A percentile compares a stretch with the other conserved stretches of the same genome.
Evolutionary conservation across 495 filamentous ascomycete species (phyloP).

Genomic region (Ramalina intermedia): DNA sequence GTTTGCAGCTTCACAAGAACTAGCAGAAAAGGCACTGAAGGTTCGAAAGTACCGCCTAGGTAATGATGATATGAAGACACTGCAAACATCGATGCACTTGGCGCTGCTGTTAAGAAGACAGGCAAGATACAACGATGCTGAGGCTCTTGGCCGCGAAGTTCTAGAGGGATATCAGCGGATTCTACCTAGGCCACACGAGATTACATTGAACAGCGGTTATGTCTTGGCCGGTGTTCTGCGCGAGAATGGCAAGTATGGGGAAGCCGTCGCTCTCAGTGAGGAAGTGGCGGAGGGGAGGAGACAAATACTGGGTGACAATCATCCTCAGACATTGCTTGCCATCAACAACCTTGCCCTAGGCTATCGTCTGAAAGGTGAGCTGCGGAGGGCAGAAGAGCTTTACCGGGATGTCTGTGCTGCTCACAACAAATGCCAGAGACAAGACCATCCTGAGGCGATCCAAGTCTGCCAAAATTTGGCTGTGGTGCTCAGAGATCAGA

Average conservation of each 20-base stretch:
- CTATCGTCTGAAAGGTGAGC: not conserved
- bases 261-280: not conserved
- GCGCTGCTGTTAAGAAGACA: not conserved
- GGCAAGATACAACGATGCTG: not conserved
- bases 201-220: not conserved
- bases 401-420: not conserved
- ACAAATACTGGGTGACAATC: not conserved
- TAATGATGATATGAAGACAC: too few relatives aligned
- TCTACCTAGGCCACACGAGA: not conserved
- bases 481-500: conserved; percentile 1
- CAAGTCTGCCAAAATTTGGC: conserved; percentile 6
- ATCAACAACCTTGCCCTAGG: not conserved
- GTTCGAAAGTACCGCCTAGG: too few relatives aligned
- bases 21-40: not conserved
- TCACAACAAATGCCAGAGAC: not conserved
- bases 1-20: not conserved
- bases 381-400: not conserved
- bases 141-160: not conserved
- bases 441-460: conserved; percentile 26
- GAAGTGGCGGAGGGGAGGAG: not conserved
- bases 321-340: not conserved
- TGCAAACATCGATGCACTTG: not conserved
- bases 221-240: not conserved
- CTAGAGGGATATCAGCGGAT: not conserved
- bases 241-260: not conserved